Evolutionary conservation across 805 yeast genomes (phyloP).

Genomic region (Metahyphopichia silvanorum): DNA sequence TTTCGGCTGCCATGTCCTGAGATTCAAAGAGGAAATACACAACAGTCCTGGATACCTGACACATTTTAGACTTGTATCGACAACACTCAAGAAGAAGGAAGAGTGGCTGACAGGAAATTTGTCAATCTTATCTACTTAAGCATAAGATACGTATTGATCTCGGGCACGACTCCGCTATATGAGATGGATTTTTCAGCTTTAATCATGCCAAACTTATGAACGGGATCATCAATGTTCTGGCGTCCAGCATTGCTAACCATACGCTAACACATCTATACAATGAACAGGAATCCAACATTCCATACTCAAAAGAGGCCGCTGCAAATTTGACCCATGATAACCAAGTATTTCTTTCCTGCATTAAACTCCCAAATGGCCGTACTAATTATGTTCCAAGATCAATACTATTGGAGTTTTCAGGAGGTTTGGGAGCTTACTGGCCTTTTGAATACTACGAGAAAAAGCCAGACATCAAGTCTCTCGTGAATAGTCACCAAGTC

Average conservation of each 20-base stretch:
- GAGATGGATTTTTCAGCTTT: too few species aligned
- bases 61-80: too few species aligned
- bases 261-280: conserved; percentile 80
- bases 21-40: too few species aligned
- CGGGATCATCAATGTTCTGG: conserved; percentile 70
- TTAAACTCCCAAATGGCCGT: conserved; percentile 23
- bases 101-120: too few species aligned
- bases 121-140: too few species aligned
- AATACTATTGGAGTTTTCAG: conserved; percentile 72
- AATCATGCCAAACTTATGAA: too few species aligned
- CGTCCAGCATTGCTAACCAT: conserved; percentile 73
- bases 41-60: too few species aligned
- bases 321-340: conserved; percentile 41
- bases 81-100: too few species aligned
- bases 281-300: conserved; percentile 66
- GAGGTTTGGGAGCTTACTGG: conserved; percentile 72
- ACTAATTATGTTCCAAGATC: conserved; percentile 71
- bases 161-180: too few species aligned
- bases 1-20: too few species aligned
- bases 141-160: too few species aligned
- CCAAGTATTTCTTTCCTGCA: conserved; percentile 32
- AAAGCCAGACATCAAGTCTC: conserved; percentile 1
- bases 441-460: conserved; percentile 45
- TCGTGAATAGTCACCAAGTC: conserved; percentile 6
- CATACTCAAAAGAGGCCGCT: conserved; percentile 43